Percentiles rank a stretch among this genome's conserved stretches.
These are phyloP conservation scores for Ophiostoma montium DNA, from an alignment of 2,329 filamentous ascomycete genomes.

Conservation along the genomic window DNA sequence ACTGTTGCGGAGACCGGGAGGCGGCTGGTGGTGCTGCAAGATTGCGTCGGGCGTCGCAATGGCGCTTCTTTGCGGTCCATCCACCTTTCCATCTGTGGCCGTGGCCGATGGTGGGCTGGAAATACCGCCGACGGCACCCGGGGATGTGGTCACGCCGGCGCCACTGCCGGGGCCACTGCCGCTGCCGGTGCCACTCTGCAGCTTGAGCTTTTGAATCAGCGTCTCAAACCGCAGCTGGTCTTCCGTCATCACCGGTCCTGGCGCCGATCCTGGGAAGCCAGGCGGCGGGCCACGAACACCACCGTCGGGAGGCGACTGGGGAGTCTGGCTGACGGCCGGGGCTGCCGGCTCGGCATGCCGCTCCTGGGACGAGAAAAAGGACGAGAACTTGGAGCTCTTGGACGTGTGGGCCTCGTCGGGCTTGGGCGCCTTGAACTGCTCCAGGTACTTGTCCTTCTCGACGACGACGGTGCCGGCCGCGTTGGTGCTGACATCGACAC, in stretches of 20 bases:
- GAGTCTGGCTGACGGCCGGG: slow-evolving; percentile 22
- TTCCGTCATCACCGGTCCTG: background rate
- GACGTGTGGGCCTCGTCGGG: slow-evolving; percentile 25
- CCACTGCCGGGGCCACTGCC: slow-evolving; percentile 1
- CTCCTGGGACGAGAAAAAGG: slow-evolving; percentile 56
- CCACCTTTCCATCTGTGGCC: no score
- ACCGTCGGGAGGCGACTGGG: slow-evolving; percentile 16
- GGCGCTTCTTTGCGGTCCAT: slow-evolving; percentile 23
- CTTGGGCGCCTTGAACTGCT: slow-evolving; percentile 23
- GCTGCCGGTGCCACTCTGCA: slow-evolving; percentile 26
- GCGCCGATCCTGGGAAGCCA: background rate
- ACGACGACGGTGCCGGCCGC: no score
- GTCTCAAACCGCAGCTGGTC: slow-evolving; percentile 46
- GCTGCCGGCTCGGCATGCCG: slow-evolving; percentile 35
- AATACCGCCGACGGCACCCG: slow-evolving; percentile 1
- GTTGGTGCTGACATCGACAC: slow-evolving; percentile 41
- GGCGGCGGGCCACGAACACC: slow-evolving; percentile 14
- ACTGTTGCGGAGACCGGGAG: slow-evolving; percentile 21
- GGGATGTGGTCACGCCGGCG: background rate
- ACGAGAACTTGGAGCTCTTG: slow-evolving; percentile 76
- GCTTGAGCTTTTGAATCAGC: slow-evolving; percentile 68
- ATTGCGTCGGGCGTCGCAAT: slow-evolving; percentile 32
- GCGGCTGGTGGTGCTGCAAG: slow-evolving; percentile 20
- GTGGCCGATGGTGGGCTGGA: background rate
- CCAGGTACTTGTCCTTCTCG: slow-evolving; percentile 71